phyloP scores from a whole-genome alignment of 2,329 filamentous ascomycete species.

The Cytospora piceae region DNA sequence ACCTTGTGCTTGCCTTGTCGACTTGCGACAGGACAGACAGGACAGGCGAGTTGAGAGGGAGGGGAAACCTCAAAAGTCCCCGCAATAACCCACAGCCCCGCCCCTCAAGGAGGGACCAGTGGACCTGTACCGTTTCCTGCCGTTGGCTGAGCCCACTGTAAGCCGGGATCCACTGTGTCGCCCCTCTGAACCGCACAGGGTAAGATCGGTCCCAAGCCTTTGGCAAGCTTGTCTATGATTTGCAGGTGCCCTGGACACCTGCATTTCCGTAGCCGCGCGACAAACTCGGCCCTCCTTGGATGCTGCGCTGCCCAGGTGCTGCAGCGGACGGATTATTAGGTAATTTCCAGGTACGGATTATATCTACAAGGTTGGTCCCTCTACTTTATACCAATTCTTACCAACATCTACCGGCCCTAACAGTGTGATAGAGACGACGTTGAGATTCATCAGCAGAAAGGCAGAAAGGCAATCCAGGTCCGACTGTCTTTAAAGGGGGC shows the following conservation, averaged over 20 bases:
- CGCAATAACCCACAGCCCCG: background rate
- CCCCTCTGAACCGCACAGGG: slow-evolving; percentile 8
- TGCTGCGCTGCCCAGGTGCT: too few species aligned
- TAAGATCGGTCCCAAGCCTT: slow-evolving; percentile 21
- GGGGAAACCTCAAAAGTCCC: background rate
- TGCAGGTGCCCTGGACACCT: slow-evolving; percentile 15
- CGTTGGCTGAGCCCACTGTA: slow-evolving; percentile 8
- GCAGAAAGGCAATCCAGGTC: background rate
- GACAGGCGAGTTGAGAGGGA: background rate
- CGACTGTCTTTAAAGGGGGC: too few species aligned
- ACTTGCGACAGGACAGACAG: background rate
- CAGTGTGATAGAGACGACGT: background rate
- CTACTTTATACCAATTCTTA: background rate
- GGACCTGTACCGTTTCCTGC: background rate
- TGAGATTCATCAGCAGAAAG: background rate
- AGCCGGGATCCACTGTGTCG: background rate
- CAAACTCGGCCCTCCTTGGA: background rate
- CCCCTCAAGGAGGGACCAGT: background rate
- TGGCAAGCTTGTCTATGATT: slow-evolving; percentile 23
- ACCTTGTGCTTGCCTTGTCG: too few species aligned
- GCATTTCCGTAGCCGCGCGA: slow-evolving; percentile 26
- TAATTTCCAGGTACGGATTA: background rate
- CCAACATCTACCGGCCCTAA: background rate
- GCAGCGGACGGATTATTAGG: background rate
- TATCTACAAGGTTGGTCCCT: background rate